Evolutionary conservation across 2,329 filamentous ascomycete species (phyloP), one percentile per base, ranked within the genome.

Genomic region (Helotiales sp.): DNA sequence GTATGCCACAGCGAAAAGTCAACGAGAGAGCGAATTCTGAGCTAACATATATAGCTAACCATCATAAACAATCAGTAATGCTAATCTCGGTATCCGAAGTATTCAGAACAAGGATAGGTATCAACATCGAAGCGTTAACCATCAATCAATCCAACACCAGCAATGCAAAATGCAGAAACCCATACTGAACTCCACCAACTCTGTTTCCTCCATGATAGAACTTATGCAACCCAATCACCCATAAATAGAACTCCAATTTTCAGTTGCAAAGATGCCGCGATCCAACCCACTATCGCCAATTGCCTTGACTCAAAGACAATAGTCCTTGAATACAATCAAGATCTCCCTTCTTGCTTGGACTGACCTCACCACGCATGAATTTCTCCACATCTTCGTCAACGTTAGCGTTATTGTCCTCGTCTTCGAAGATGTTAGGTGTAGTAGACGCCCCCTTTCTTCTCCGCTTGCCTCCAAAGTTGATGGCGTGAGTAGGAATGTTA

Each of bases 271-370:
- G n/a, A n/a, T n/a, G n/a, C n/a, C n/a, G n/a, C n/a, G n/a, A n/a
- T n/a, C n/a, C n/a, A n/a, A 34, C 25, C 4, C 17, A 17, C 46
- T 63, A 72, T 53, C 85, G 82, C 92, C 93, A 97, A 69, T 91
- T 91, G n/a, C 93, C 93, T 75, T 96, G 90, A 68, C 91, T 96
- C 46, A 98, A 79, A 51, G 90, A 93, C 62, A 97, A 73, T 63
- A 98, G 75, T n/a, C 91, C 91, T 54, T 93, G 91, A 47, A 96
- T 88, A 69, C 91, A 96, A 70, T 96, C 91, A 72, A 96, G 80
- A 70, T 97, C 93, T 56, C 86, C 84, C 71, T 85, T 87, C 74
- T 91, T 91, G 70, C 87, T 87, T 8, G 85, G 86, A 69, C 83
- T 85, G 61, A 85, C 79, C 30, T 83, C 81, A 50, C 80, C 80